Base-by-base conservation (phyloP, 768 basidiomycete genomes). In the Trametes cinnabarina region DNA sequence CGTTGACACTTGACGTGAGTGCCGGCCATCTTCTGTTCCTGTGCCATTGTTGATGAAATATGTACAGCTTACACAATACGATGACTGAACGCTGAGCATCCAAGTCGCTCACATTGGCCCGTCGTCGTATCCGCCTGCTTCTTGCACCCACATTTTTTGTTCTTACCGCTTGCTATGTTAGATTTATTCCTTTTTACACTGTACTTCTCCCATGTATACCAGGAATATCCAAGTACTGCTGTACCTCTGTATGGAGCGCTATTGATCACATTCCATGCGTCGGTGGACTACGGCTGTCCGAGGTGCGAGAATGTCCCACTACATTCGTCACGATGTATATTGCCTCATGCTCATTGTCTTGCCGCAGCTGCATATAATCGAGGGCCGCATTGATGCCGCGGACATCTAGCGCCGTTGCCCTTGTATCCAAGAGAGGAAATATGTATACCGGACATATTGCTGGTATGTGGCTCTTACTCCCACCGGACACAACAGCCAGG, bases 1-100 rank as follows among this genome's bases (percentile, higher is more conserved):
- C 92, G 22, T 74, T 99, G 62, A 98, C 94, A 1, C 80, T 98
- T 48, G 94, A 98, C 75, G 88, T 98, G 66, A 80, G 77, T 66
- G 4, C 3, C 1, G 1, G 17, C 19, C 14, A 22, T 26, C n/a
- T 9, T 51, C 8, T 7, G 41, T 57, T 30, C 44, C 3, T 11
- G 19, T 57, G 15, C 22, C 20, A 6, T 32, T 32, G 12, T 12
- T 32, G 30, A 32, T 32, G 12, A 7, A 32, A 2, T 12, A 32
- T 32, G 30, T 12, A 28, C 42, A 63, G 84, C 76, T 85, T 55
- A 85, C 82, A 8, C 82, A 84, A 76, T 86, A 84, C 60, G 84
- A 82, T 65, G 83, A 84, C 63, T 83, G 61, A 68, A 11, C 30
- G 12, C 30, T 6, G 30, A 20, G 42, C n/a, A n/a, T n/a, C n/a